A percentile compares a stretch with the other conserved stretches of the same genome.
These are phyloP conservation scores for Gryganskiella cystojenkinii DNA, from an alignment of 192 early-diverging fungal species.

Conservation along the genomic window DNA sequence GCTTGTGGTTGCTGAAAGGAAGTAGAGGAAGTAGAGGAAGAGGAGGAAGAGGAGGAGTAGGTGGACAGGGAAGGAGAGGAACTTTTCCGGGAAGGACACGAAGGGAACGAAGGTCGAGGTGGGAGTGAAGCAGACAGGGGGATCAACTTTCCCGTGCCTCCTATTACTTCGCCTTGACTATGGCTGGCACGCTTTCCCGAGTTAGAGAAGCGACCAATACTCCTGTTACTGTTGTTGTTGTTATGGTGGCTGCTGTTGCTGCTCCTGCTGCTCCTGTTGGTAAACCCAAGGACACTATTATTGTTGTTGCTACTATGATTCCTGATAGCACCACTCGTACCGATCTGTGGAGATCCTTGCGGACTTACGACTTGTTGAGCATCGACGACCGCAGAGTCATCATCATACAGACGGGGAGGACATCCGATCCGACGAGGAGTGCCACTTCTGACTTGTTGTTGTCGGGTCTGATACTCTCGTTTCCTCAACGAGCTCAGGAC, in stretches of 20 bases:
- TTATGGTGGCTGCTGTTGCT: no score
- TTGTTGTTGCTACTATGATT: no score
- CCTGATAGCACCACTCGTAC: no score
- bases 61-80: neutral
- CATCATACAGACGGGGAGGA: conserved; percentile 8
- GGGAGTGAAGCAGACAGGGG: neutral
- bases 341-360: neutral
- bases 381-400: neutral
- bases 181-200: neutral
- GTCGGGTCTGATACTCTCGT: conserved; percentile 41
- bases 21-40: neutral
- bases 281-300: no score
- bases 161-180: neutral
- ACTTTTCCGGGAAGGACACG: neutral
- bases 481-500: conserved; percentile 25
- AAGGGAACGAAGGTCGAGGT: neutral
- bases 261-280: neutral
- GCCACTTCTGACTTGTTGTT: conserved; percentile 32
- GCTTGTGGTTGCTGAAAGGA: no score
- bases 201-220: neutral
- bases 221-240: conserved; percentile 1
- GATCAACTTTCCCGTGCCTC: neutral
- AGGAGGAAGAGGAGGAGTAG: neutral
- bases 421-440: conserved; percentile 26
- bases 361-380: neutral